phyloP scores from a whole-genome alignment of 805 yeast genomes.

The Ogataea minuta region DNA sequence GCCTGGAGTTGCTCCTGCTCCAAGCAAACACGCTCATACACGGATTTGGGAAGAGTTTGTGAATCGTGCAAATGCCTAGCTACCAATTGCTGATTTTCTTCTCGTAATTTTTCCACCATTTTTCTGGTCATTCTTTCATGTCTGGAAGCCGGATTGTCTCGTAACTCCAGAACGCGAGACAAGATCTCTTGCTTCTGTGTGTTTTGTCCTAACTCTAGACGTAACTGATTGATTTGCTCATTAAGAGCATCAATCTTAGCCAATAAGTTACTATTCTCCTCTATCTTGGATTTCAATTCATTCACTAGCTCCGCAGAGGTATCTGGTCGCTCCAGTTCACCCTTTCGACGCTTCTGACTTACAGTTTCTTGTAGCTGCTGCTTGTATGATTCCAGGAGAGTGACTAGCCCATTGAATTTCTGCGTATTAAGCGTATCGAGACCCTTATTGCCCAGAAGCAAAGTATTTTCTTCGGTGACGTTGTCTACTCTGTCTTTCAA shows the following conservation, averaged over 20 bases:
- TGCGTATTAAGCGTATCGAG: conserved; percentile 17
- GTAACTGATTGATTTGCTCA: background rate
- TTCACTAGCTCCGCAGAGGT: background rate
- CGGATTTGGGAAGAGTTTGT: conserved; percentile 51
- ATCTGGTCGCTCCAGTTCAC: background rate
- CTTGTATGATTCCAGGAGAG: conserved; percentile 55
- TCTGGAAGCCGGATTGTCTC: conserved; percentile 60
- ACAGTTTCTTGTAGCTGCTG: conserved; percentile 38
- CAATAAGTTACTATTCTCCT: conserved; percentile 2
- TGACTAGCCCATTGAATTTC: conserved; percentile 38
- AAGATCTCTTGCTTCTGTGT: conserved; percentile 29
- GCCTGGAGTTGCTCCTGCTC: conserved; percentile 50
- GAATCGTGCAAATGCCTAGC: conserved; percentile 12
- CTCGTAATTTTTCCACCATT: conserved; percentile 47
- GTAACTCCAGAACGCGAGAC: conserved; percentile 53
- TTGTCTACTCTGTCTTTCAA: conserved; percentile 21
- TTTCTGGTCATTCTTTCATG: conserved; percentile 61
- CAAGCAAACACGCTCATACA: conserved; percentile 58
- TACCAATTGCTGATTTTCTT: conserved; percentile 59
- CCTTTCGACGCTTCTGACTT: background rate
- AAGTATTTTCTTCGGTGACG: conserved; percentile 18
- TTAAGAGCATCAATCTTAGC: conserved; percentile 4
- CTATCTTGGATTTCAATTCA: conserved; percentile 1
- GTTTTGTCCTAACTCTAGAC: background rate
- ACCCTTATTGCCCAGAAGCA: conserved; percentile 10